These are phyloP conservation scores for Saturnispora hagleri DNA, from an alignment of 805 yeast species.

Conservation along the genomic window DNA sequence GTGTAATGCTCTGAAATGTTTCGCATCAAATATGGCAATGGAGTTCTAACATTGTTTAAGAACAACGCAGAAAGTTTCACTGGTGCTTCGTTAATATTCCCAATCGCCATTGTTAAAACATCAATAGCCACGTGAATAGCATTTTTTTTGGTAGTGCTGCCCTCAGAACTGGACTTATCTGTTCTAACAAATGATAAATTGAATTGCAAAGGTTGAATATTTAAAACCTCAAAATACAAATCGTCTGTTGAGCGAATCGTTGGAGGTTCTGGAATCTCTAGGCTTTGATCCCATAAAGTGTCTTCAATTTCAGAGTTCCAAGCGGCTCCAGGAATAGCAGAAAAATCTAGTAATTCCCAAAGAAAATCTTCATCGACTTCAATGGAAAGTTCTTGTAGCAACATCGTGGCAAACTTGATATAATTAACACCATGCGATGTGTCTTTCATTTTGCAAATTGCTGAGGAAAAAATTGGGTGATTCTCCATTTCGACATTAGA, in stretches of 20 bases:
- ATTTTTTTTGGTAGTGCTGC: constrained; percentile 47
- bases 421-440: constrained; percentile 83
- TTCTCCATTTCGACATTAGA: constrained; percentile 72
- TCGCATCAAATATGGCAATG: constrained; percentile 60
- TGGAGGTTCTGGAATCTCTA: constrained; percentile 66
- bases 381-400: constrained; percentile 83
- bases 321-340: constrained; percentile 73
- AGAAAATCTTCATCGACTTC: constrained; percentile 93
- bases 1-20: constrained; percentile 79
- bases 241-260: constrained; percentile 48
- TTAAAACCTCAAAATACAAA: constrained; percentile 85
- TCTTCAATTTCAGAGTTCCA: constrained; percentile 42
- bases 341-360: constrained; percentile 70
- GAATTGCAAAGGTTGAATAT: constrained; percentile 82
- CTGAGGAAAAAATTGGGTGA: constrained; percentile 86
- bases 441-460: constrained; percentile 77
- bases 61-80: constrained; percentile 78
- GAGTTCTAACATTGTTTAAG: constrained; percentile 83
- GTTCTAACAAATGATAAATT: constrained; percentile 88
- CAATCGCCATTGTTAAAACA: constrained; percentile 91
- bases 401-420: constrained; percentile 82
- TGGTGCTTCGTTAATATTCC: constrained; percentile 96
- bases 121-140: constrained; percentile 71
- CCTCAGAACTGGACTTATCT: constrained; percentile 55
- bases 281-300: constrained; percentile 48